Evolutionary conservation across 1,284 basidiomycete species (phyloP).

Genomic region (Lentinus polychrous): DNA sequence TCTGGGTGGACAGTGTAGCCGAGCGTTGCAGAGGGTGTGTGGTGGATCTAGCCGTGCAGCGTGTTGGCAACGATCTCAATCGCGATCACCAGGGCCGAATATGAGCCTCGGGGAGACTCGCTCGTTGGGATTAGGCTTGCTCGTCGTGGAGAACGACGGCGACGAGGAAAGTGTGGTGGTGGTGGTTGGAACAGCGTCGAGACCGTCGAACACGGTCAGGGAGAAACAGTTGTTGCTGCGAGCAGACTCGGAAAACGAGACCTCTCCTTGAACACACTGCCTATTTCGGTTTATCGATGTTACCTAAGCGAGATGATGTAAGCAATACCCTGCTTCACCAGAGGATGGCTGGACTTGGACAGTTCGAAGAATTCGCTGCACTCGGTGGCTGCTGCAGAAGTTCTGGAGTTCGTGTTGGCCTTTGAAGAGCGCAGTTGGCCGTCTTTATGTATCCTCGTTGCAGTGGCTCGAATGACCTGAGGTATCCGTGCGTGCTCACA

Average conservation of each 20-base stretch:
- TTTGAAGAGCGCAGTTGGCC: not conserved
- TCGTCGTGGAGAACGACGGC: not conserved
- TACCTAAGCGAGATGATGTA: conserved; percentile 9
- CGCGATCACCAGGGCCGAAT: not conserved
- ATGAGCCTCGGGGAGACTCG: too few species aligned
- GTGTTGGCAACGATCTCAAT: conserved; percentile 9
- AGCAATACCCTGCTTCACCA: not conserved
- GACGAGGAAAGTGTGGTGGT: not conserved
- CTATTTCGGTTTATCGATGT: conserved; percentile 15
- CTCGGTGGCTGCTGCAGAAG: not conserved
- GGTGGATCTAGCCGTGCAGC: not conserved
- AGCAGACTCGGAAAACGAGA: not conserved
- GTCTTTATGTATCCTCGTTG: not conserved
- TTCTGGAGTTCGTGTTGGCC: not conserved
- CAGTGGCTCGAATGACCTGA: not conserved
- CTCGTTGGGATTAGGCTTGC: not conserved
- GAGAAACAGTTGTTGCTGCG: not conserved
- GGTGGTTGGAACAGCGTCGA: conserved; percentile 4
- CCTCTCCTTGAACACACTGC: not conserved
- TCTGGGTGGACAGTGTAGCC: not conserved
- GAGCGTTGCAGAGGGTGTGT: not conserved
- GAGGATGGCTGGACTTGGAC: not conserved
- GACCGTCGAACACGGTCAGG: conserved; percentile 6
- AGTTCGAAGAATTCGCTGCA: not conserved
- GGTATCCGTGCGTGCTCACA: not conserved